Evolutionary conservation across 2,329 filamentous ascomycete species (phyloP).

Genomic region (Chalara sp.): DNA sequence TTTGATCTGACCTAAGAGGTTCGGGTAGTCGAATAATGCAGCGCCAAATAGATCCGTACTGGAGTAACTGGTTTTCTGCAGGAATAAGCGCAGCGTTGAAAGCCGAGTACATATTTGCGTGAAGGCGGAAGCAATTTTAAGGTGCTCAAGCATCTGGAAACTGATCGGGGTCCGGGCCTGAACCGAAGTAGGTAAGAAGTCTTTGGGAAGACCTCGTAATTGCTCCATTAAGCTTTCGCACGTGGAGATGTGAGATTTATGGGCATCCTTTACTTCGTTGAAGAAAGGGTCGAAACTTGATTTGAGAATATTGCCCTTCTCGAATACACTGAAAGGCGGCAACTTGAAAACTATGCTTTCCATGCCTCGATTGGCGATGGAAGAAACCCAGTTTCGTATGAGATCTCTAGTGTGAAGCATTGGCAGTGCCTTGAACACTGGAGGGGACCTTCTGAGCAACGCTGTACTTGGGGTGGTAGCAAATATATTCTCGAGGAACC

Average conservation of each 20-base stretch:
- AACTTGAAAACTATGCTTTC: conserved; percentile 1
- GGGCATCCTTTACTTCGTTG: not conserved
- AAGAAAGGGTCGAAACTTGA: conserved; percentile 1
- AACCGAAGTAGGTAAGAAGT: not conserved
- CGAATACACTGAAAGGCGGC: not conserved
- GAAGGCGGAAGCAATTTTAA: conserved; percentile 1
- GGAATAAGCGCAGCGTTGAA: conserved; percentile 1
- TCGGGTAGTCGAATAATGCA: conserved; percentile 1
- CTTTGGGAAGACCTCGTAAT: not conserved
- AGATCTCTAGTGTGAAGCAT: conserved; percentile 1
- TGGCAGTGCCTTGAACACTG: conserved; percentile 1
- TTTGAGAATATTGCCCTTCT: not conserved
- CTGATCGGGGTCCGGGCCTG: not conserved
- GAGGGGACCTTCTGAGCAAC: conserved; percentile 1
- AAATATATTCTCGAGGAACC: conserved; percentile 1
- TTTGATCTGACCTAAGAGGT: conserved; percentile 1
- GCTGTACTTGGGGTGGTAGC: not conserved
- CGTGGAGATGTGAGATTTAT: conserved; percentile 1
- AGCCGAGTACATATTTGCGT: not conserved
- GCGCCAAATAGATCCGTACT: not conserved
- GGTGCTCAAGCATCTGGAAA: not conserved
- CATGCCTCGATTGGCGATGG: not conserved
- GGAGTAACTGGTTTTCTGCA: not conserved
- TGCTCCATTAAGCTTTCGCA: not conserved
- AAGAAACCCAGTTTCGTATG: not conserved